Evolutionary conservation across 169 alveolate genomes (phyloP), one percentile per base, ranked within the genome.

Genomic region (Plasmodium sp.): DNA sequence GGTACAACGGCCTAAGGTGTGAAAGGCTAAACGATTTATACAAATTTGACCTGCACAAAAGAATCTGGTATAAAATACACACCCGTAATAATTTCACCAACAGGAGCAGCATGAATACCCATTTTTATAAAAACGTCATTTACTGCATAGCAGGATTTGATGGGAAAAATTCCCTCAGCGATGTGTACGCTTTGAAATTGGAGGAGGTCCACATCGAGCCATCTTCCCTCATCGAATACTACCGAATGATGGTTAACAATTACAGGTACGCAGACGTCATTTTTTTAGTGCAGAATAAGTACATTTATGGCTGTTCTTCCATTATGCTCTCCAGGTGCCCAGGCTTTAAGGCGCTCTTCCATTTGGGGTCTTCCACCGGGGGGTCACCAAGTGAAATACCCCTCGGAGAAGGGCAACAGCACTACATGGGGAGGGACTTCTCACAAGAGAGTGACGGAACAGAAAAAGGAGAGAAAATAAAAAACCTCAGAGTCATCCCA

Each of bases 81-180:
- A 84, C 93, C 10, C 2, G 45, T 27, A 84, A 84, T 72, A 84
- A 67, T 84, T 84, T 39, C 48, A 43, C 84, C 16, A 36, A 33
- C 45, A 56, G 91, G 33, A 84, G 83, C 56, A 84, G 67, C 56
- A 71, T 84, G 84, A 84, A 43, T 34, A 18, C 62, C 3, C 93
- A 84, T 36, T 39, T 84, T 72, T 84, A 84, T 84, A 84, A 84
- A 84, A 67, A 84, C 75, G 93, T 56, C 7, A 43, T 84, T 10
- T 84, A 84, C 36, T 84, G 84, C 34, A 84, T 84, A 45, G 93
- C 84, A 2, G 83, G 83, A 39, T 84, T 72, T 84, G 83, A 84
- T 56, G 84, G 83, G 12, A 67, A 84, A 16, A 84, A 84, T 14
- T 39, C 45, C 22, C 62, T 84, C 48, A 84, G 51, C 18, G 83